These are phyloP conservation scores for Trichosporon inkin DNA, from an alignment of 1,284 basidiomycete genomes.

Conservation along the genomic window DNA sequence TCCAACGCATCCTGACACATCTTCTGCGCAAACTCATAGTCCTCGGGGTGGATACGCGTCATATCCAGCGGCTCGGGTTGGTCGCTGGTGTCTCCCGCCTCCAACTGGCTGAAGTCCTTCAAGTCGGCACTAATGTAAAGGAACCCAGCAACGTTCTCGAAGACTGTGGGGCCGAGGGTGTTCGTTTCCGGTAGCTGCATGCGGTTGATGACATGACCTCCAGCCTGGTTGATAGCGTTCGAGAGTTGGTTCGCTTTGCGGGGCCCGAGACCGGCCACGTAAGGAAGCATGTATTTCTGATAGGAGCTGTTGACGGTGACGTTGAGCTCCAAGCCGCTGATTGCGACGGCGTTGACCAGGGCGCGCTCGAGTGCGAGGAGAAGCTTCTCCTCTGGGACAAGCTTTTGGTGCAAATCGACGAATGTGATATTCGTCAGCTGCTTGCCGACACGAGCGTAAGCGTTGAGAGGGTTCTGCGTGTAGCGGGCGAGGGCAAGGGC, in stretches of 20 bases:
- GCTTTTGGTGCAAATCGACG: constrained; percentile 77
- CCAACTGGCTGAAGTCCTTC: constrained; percentile 52
- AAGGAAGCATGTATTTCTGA: constrained; percentile 80
- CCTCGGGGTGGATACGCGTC: constrained; percentile 95
- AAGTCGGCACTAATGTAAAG: constrained; percentile 74
- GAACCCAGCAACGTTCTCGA: constrained; percentile 86
- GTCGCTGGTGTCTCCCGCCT: constrained; percentile 58
- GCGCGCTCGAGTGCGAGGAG: constrained; percentile 76
- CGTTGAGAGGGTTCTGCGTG: constrained; percentile 87
- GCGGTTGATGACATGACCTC: constrained; percentile 69
- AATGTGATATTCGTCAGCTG: constrained; percentile 78
- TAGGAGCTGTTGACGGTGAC: constrained; percentile 80
- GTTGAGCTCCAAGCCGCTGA: constrained; percentile 94
- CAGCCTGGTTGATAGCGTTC: constrained; percentile 71
- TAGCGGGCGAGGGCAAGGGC: constrained; percentile 93
- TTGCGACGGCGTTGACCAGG: constrained; percentile 84
- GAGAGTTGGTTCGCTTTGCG: constrained; percentile 85
- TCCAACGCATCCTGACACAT: constrained; percentile 98
- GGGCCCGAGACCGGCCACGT: constrained; percentile 89
- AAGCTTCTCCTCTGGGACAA: constrained; percentile 70
- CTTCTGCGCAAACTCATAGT: constrained; percentile 95
- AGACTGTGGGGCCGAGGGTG: constrained; percentile 77
- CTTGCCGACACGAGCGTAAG: constrained; percentile 78
- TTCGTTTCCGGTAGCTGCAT: constrained; percentile 71
- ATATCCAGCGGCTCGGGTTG: constrained; percentile 85